Conservation (phyloP, 371 early-diverging fungal genomes). For the Mortierella sp. region DNA sequence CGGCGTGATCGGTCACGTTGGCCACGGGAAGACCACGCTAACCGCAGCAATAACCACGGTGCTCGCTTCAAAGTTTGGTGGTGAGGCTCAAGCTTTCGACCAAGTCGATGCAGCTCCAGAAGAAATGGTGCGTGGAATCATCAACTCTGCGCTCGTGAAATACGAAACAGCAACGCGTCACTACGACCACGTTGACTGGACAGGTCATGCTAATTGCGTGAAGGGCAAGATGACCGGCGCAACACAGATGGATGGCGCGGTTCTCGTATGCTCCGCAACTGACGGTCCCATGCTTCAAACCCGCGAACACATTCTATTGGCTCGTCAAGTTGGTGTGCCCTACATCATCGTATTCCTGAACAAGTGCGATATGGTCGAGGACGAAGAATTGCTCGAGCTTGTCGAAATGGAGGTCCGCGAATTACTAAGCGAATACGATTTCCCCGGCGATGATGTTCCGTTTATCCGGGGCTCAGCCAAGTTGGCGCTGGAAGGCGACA, state of each 20-base stretch:
- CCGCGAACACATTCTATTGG: slow-evolving; percentile 97
- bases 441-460: slow-evolving; percentile 94
- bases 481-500: slow-evolving; percentile 93
- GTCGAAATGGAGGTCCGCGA: slow-evolving; percentile 99
- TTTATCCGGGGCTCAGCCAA: slow-evolving; percentile 97
- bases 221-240: slow-evolving; percentile 99
- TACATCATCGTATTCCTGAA: slow-evolving; percentile 98
- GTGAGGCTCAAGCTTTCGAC: slow-evolving; percentile 95
- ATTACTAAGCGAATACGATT: slow-evolving; percentile 91
- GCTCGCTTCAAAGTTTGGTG: slow-evolving; percentile 80
- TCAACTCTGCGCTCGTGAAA: slow-evolving; percentile 96
- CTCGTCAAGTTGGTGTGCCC: slow-evolving; percentile 96
- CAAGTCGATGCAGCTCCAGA: slow-evolving; percentile 99
- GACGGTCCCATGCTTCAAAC: slow-evolving; percentile 97
- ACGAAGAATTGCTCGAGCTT: slow-evolving; percentile 97
- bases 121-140: slow-evolving; percentile 98
- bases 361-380: slow-evolving; percentile 98
- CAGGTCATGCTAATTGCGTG: slow-evolving; percentile 99
- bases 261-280: slow-evolving; percentile 98
- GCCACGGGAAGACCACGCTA: slow-evolving; percentile 99
- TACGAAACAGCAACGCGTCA: slow-evolving; percentile 93
- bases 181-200: slow-evolving; percentile 99
- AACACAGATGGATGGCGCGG: slow-evolving; percentile 97
- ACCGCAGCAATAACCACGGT: slow-evolving; percentile 99
- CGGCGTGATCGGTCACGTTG: slow-evolving; percentile 99